phyloP scores from a whole-genome alignment of 2,329 filamentous ascomycete genomes.

The Ceratocystiopsis sp. region DNA sequence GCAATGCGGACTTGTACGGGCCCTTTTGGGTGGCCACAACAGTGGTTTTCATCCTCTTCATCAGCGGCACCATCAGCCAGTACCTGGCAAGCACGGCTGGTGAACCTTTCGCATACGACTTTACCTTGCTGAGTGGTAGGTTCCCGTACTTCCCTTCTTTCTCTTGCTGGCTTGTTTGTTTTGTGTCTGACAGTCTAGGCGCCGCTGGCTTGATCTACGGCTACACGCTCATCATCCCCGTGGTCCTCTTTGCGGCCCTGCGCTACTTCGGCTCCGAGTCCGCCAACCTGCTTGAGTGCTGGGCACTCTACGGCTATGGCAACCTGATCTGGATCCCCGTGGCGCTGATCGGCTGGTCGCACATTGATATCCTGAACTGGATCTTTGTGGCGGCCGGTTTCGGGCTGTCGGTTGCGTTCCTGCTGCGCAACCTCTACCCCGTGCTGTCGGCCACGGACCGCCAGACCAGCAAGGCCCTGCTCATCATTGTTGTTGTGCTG shows the following conservation, averaged over 20 bases:
- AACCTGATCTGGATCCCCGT: conserved; percentile 97
- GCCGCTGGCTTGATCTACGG: conserved; percentile 89
- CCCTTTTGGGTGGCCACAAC: conserved; percentile 99
- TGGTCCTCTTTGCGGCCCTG: conserved; percentile 71
- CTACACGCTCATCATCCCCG: conserved; percentile 76
- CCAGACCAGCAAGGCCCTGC: conserved; percentile 74
- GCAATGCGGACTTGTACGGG: conserved; percentile 91
- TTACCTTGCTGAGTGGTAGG: conserved; percentile 66
- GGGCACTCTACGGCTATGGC: conserved; percentile 87
- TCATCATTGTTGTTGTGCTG: conserved; percentile 67
- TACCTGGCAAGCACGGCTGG: conserved; percentile 57
- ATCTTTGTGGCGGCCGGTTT: conserved; percentile 81
- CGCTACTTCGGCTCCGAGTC: conserved; percentile 92
- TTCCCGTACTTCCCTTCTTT: conserved; percentile 5
- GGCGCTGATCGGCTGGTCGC: conserved; percentile 79
- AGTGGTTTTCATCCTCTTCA: conserved; percentile 84
- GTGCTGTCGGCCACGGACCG: conserved; percentile 84
- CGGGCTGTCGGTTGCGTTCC: conserved; percentile 63
- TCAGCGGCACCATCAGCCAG: conserved; percentile 88
- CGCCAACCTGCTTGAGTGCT: conserved; percentile 87
- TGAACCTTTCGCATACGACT: conserved; percentile 77
- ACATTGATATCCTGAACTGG: conserved; percentile 76
- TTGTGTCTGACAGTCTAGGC: conserved; percentile 23
- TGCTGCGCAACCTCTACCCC: conserved; percentile 75
- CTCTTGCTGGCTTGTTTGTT: not conserved